A percentile compares a stretch with the other conserved stretches of the same genome.
Conservation (phyloP, 257 asterid genomes). For the Ehretia macrophylla region DNA sequence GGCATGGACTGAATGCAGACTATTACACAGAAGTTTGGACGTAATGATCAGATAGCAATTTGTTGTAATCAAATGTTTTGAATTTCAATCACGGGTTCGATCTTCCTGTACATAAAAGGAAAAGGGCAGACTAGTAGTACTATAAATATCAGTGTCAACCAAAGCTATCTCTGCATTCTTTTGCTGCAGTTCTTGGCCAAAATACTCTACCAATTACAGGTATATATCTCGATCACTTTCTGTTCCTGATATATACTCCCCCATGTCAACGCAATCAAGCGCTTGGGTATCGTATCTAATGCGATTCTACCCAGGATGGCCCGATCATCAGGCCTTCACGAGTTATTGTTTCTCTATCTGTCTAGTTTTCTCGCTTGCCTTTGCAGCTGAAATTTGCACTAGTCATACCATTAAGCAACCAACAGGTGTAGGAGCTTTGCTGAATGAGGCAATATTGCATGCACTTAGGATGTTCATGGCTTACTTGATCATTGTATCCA, state of each 20-base stretch:
- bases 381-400: slow-evolving; percentile 25
- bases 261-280: slow-evolving; percentile 10
- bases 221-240: neutral
- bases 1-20: no score
- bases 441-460: slow-evolving; percentile 12
- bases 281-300: slow-evolving; percentile 22
- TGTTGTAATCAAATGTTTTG: no score
- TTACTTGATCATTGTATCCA: slow-evolving; percentile 17
- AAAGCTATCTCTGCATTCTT: no score
- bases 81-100: no score
- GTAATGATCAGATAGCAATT: no score
- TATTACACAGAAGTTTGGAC: no score
- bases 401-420: slow-evolving; percentile 3
- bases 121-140: no score
- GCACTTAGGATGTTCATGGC: slow-evolving; percentile 26
- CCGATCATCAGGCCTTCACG: slow-evolving; percentile 5
- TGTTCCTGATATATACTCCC: neutral
- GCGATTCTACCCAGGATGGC: slow-evolving; percentile 23
- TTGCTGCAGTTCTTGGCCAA: neutral
- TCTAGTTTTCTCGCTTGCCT: slow-evolving; percentile 19
- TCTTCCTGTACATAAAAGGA: no score
- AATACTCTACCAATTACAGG: neutral
- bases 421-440: slow-evolving; percentile 1
- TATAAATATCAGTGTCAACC: no score
- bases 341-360: slow-evolving; percentile 12